Evolutionary conservation across 2,329 filamentous ascomycete species (phyloP), one percentile per base, ranked within the genome.

Genomic region (Arachnomyces sp.): DNA sequence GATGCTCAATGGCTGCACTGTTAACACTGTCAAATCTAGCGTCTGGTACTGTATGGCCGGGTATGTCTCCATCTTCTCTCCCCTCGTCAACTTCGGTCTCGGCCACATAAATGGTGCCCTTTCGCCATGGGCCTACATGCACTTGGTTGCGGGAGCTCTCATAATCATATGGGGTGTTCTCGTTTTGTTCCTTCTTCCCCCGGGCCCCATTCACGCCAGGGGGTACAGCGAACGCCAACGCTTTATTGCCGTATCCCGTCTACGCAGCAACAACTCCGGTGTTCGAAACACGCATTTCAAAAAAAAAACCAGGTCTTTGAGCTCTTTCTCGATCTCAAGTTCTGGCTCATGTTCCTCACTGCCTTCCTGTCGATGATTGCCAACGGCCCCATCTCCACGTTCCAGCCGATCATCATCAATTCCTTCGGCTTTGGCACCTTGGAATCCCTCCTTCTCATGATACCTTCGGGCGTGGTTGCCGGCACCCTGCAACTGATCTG

Each of bases 1-100:
- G n/a, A n/a, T 15, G 13, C 37, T 33, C 7, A 13, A 7, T 33
- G 31, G n/a, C n/a, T 6, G n/a, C n/a, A 33, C 31, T 48, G 28
- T 16, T 5, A 6, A 11, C 13, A 36, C 9, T 13, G 15, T 11
- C 29, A 43, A 7, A 11, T 38, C 21, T 31, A 44, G 60, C 29
- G 54, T 63, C 7, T 68, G 63, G 63, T 68, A 67, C 44, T 70
- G 49, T 31, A 65, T 58, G 44, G 68, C 62, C 0, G 68, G 71
- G 3, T 67, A 68, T 35, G 66, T 67, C 8, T 62, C 62, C 1
- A 59, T 71, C 17, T 55, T 74, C 18, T 66, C 66, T 0, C 69
- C 69, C 0, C 49, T 72, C 1, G 61, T 72, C 47, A 71, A 70
- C 53, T 74, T 71, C 43, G 70, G 63, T 3, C 51, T 74, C 3